Percentiles rank a stretch among this genome's conserved stretches.
These are phyloP conservation scores for Aechmea fasciata DNA, from an alignment of 176 grass and related monocot genomes.

Conservation along the genomic window DNA sequence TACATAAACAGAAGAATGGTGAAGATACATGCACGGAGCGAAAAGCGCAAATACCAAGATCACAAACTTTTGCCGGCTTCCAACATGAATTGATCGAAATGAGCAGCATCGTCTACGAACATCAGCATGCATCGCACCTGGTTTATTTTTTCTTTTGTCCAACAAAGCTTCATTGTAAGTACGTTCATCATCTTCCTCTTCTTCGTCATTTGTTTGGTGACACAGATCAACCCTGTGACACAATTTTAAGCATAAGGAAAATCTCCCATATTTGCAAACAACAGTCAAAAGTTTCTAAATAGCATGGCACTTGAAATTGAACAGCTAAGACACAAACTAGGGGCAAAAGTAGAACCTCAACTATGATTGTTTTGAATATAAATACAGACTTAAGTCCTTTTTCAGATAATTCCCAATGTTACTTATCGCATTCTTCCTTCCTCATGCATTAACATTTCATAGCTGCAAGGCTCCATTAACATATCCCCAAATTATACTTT, in stretches of 20 bases:
- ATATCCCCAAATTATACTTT: neutral
- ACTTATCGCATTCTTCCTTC: no score
- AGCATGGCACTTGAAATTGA: conserved; percentile 5
- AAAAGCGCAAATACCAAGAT: conserved; percentile 54
- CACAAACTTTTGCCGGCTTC: conserved; percentile 90
- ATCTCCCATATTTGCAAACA: conserved; percentile 10
- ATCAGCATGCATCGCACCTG: conserved; percentile 36
- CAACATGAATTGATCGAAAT: conserved; percentile 53
- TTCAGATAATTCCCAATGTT: no score
- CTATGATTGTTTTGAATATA: no score
- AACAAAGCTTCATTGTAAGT: conserved; percentile 71
- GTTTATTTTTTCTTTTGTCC: conserved; percentile 61
- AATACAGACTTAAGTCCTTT: no score
- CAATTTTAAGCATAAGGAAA: conserved; percentile 21
- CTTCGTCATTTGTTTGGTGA: conserved; percentile 94
- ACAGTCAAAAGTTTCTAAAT: neutral
- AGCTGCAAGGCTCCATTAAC: no score
- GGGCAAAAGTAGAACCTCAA: conserved; percentile 6
- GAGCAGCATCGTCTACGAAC: conserved; percentile 50
- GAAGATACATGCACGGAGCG: no score
- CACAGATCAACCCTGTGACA: conserved; percentile 91
- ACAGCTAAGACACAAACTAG: conserved; percentile 9
- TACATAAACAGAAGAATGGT: no score
- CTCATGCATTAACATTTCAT: no score
- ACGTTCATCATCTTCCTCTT: conserved; percentile 74